Evolutionary conservation across 768 basidiomycete species (phyloP).

Genomic region (Tulasnella sp.): DNA sequence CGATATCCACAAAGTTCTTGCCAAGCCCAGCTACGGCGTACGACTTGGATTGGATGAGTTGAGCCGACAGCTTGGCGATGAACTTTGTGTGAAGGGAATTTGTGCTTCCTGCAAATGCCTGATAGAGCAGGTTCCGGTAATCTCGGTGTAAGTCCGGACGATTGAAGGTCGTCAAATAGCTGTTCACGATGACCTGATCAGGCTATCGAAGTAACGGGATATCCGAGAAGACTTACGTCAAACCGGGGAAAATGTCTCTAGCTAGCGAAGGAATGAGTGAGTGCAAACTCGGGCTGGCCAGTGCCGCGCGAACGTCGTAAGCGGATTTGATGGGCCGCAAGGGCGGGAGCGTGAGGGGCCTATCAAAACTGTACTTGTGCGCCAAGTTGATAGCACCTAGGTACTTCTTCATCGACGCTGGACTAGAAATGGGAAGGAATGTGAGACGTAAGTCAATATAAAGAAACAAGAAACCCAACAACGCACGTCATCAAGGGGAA

Average conservation of each 20-base stretch:
- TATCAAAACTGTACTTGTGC: slow-evolving; percentile 51
- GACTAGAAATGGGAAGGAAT: slow-evolving; percentile 25
- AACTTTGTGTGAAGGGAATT: slow-evolving; percentile 18
- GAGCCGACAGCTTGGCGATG: slow-evolving; percentile 42
- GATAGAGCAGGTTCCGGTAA: not conserved
- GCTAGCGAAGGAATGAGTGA: not conserved
- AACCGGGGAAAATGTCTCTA: slow-evolving; percentile 1
- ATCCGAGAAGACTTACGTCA: not conserved
- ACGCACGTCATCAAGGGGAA: slow-evolving; percentile 62
- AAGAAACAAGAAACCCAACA: not conserved
- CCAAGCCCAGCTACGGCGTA: slow-evolving; percentile 50
- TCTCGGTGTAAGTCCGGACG: not conserved
- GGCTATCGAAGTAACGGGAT: not conserved
- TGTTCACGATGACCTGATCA: not conserved
- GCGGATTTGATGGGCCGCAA: not conserved
- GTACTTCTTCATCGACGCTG: slow-evolving; percentile 40
- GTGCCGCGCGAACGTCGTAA: not conserved
- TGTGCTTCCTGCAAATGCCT: not conserved
- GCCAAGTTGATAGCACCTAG: slow-evolving; percentile 34
- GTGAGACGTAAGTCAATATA: not conserved
- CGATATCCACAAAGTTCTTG: slow-evolving; percentile 52
- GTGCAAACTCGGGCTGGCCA: slow-evolving; percentile 9
- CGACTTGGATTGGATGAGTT: slow-evolving; percentile 49
- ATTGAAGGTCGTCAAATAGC: slow-evolving; percentile 8
- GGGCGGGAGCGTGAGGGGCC: slow-evolving; percentile 30